phyloP scores from a whole-genome alignment of 2,329 filamentous ascomycete species.

The Cercospora sojina region DNA sequence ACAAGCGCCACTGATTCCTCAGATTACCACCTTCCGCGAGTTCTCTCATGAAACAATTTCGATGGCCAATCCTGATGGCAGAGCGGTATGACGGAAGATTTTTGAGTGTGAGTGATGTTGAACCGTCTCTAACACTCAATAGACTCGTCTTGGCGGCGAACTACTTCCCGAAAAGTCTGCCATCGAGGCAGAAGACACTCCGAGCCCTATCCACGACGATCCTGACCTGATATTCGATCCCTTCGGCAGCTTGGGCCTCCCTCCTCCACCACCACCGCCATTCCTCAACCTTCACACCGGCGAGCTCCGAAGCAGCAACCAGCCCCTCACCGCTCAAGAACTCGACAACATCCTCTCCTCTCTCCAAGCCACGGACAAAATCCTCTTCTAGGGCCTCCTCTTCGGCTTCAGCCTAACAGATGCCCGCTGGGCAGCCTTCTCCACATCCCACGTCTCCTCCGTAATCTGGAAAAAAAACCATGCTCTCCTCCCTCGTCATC shows the following conservation, averaged over 20 bases:
- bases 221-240: neutral
- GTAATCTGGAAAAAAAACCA: slow-evolving; percentile 1
- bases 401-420: neutral
- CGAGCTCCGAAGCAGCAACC: neutral
- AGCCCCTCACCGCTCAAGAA: neutral
- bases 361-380: neutral
- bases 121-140: neutral
- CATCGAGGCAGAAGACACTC: neutral
- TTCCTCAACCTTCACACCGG: neutral
- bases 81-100: neutral
- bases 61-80: neutral
- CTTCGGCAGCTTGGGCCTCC: neutral
- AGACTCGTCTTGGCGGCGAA: neutral
- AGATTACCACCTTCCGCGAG: neutral
- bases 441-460: neutral
- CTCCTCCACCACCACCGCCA: neutral
- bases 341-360: neutral
- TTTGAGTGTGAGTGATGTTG: neutral
- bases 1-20: slow-evolving; percentile 4
- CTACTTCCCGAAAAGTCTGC: neutral
- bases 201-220: neutral
- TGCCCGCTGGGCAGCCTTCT: slow-evolving; percentile 5
- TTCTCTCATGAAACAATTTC: neutral
- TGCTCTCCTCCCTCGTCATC: slow-evolving; percentile 7
- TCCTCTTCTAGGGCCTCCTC: slow-evolving; percentile 6